These are phyloP conservation scores for Calophaca sinica DNA, from an alignment of 306 rosid genomes.

Conservation along the genomic window DNA sequence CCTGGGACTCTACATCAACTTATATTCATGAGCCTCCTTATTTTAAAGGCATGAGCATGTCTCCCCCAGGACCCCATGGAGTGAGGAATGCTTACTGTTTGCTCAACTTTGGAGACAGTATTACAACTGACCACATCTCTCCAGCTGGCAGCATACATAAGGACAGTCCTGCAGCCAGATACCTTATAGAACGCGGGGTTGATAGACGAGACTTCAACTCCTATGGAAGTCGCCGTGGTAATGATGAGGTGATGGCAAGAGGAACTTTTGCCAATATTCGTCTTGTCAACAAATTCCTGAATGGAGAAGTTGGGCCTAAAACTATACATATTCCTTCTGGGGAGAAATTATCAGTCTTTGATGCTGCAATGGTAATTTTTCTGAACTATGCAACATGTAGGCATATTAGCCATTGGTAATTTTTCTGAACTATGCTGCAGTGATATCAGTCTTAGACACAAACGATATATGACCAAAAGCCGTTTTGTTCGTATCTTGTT, in stretches of 20 bases:
- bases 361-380: slow-evolving; percentile 76
- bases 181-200: slow-evolving; percentile 85
- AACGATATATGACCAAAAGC: background rate
- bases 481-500: slow-evolving; percentile 8
- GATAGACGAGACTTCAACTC: slow-evolving; percentile 95
- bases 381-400: slow-evolving; percentile 34
- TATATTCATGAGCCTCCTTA: slow-evolving; percentile 95
- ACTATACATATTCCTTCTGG: slow-evolving; percentile 87
- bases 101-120: slow-evolving; percentile 97
- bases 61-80: slow-evolving; percentile 91
- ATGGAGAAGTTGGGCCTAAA: slow-evolving; percentile 96
- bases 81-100: slow-evolving; percentile 84
- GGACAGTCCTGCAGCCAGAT: slow-evolving; percentile 95
- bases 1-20: slow-evolving; percentile 90
- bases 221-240: slow-evolving; percentile 97
- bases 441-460: background rate
- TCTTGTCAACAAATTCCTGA: slow-evolving; percentile 83
- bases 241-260: slow-evolving; percentile 91
- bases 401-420: slow-evolving; percentile 13
- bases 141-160: slow-evolving; percentile 99
- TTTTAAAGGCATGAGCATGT: slow-evolving; percentile 90
- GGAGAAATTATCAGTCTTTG: slow-evolving; percentile 88
- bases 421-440: slow-evolving; percentile 1
- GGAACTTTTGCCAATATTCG: slow-evolving; percentile 98
- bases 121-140: slow-evolving; percentile 97